phyloP scores from a whole-genome alignment of 257 asterid species.

The Verbascum thapsus region DNA sequence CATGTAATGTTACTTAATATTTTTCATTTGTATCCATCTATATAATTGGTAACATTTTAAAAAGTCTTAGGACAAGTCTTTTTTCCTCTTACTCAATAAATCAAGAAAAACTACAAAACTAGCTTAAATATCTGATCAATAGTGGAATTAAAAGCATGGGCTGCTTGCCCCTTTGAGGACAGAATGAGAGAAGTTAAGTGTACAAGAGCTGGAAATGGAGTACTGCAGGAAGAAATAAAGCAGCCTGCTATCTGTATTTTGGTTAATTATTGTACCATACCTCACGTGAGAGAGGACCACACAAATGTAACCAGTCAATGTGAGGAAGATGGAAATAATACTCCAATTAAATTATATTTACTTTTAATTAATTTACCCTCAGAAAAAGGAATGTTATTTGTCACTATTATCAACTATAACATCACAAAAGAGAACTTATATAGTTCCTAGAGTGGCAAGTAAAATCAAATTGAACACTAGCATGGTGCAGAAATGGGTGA shows the following conservation, averaged over 20 bases:
- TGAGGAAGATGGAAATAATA: constrained; percentile 20
- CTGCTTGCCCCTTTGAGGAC: constrained; percentile 1
- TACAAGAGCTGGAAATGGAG: constrained; percentile 32
- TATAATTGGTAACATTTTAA: no score
- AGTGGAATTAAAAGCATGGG: neutral
- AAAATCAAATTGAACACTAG: no score
- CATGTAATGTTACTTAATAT: no score
- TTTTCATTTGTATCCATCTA: no score
- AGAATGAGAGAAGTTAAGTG: constrained; percentile 15
- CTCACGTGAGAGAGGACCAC: constrained; percentile 41
- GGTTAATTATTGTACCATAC: constrained; percentile 1
- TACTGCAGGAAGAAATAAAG: constrained; percentile 9
- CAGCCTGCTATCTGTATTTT: constrained; percentile 35
- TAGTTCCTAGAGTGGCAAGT: no score
- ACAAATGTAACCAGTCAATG: constrained; percentile 14
- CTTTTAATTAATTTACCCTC: neutral
- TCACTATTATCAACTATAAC: no score
- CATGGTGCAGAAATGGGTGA: no score
- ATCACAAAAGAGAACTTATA: no score
- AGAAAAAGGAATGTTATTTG: neutral
- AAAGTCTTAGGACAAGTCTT: no score
- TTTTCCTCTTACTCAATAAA: no score
- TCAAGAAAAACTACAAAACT: no score
- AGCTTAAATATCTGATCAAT: no score
- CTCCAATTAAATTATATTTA: neutral